Evolutionary conservation across 2,329 filamentous ascomycete genomes (phyloP).

Genomic region (Calonectria naviculata): DNA sequence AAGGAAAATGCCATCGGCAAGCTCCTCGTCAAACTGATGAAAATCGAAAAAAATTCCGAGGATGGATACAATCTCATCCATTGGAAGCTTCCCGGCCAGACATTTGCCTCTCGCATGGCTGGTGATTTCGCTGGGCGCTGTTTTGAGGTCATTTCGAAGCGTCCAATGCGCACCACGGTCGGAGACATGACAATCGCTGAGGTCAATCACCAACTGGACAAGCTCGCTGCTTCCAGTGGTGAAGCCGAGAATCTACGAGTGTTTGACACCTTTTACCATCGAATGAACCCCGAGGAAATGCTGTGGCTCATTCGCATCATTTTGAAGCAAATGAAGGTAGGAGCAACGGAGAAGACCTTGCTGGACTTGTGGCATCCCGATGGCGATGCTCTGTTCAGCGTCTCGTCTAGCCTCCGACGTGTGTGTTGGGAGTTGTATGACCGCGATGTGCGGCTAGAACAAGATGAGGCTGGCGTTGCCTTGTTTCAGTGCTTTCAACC

Average conservation of each 20-base stretch:
- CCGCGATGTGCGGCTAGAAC: constrained; percentile 76
- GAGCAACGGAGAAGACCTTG: constrained; percentile 89
- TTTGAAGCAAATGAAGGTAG: constrained; percentile 78
- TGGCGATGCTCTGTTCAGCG: constrained; percentile 83
- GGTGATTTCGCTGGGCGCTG: constrained; percentile 95
- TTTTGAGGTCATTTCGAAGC: constrained; percentile 85
- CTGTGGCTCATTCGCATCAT: constrained; percentile 97
- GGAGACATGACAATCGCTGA: constrained; percentile 89
- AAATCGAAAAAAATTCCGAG: constrained; percentile 90
- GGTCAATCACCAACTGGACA: constrained; percentile 88
- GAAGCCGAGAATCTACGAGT: constrained; percentile 89
- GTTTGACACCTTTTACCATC: constrained; percentile 84
- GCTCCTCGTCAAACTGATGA: constrained; percentile 90
- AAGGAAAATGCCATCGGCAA: constrained; percentile 94
- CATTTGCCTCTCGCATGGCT: constrained; percentile 71
- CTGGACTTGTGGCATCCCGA: constrained; percentile 86
- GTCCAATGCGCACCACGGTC: constrained; percentile 78
- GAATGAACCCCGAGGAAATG: constrained; percentile 94
- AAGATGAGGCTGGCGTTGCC: constrained; percentile 78
- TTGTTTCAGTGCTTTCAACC: constrained; percentile 98
- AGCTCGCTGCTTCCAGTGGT: constrained; percentile 77
- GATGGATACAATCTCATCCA: constrained; percentile 88
- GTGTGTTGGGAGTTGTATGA: constrained; percentile 96
- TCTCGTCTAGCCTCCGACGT: constrained; percentile 87
- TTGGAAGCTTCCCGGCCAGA: constrained; percentile 89